phyloP scores from a whole-genome alignment of 2,329 filamentous ascomycete genomes.

The Alternaria tenuissima region DNA sequence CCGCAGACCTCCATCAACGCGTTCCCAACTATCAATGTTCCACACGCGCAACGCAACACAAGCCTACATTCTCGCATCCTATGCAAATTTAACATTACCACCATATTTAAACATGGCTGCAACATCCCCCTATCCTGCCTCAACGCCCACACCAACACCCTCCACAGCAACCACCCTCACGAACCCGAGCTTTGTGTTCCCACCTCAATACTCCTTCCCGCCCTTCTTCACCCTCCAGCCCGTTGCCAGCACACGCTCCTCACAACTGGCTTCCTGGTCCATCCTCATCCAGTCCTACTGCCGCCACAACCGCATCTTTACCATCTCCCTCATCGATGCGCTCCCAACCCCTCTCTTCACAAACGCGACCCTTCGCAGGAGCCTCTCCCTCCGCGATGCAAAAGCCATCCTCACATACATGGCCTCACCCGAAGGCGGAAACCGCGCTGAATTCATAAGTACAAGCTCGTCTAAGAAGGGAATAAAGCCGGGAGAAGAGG shows the following conservation, averaged over 20 bases:
- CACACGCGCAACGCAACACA: not conserved
- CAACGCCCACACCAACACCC: constrained; percentile 15
- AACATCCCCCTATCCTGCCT: constrained; percentile 14
- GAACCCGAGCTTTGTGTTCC: constrained; percentile 50
- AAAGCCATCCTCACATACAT: constrained; percentile 65
- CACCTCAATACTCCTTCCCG: constrained; percentile 73
- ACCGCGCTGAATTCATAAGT: constrained; percentile 70
- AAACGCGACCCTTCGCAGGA: constrained; percentile 55
- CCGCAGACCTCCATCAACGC: constrained; percentile 22
- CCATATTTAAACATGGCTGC: constrained; percentile 20
- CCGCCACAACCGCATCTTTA: constrained; percentile 77
- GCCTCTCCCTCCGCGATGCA: constrained; percentile 62
- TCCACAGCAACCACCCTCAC: constrained; percentile 15
- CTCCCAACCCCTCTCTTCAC: constrained; percentile 64
- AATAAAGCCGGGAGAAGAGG: constrained; percentile 35
- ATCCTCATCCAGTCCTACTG: constrained; percentile 84
- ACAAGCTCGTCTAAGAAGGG: constrained; percentile 20
- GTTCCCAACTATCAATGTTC: not conserved
- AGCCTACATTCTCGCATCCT: not conserved
- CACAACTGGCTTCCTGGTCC: constrained; percentile 87
- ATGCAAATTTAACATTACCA: too few relatives aligned
- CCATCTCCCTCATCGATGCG: constrained; percentile 70
- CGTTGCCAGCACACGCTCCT: constrained; percentile 75
- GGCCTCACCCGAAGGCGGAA: constrained; percentile 60
- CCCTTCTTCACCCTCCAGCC: constrained; percentile 86